Evolutionary conservation across 805 yeast genomes (phyloP).

Genomic region (Sungouiozyma intestinalis): DNA sequence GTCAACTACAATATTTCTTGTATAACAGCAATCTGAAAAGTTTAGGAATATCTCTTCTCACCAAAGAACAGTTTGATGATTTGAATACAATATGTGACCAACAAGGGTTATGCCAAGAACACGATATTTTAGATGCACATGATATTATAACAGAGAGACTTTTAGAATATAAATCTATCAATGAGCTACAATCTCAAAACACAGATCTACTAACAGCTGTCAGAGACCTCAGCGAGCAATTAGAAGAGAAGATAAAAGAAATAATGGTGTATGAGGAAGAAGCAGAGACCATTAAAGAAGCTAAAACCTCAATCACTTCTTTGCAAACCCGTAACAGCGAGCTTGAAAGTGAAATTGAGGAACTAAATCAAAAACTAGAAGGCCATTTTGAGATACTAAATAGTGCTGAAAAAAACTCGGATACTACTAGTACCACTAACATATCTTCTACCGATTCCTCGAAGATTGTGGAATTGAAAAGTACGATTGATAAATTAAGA

Average conservation of each 20-base stretch:
- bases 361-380: conserved; percentile 59
- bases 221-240: conserved; percentile 38
- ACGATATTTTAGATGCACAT: conserved; percentile 46
- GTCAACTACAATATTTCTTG: conserved; percentile 65
- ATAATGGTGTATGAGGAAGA: conserved; percentile 4
- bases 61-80: neutral
- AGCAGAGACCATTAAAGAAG: conserved; percentile 45
- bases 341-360: conserved; percentile 40
- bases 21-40: conserved; percentile 33
- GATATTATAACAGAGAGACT: conserved; percentile 59
- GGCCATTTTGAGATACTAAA: conserved; percentile 33
- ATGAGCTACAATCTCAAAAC: conserved; percentile 64
- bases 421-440: conserved; percentile 1
- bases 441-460: neutral
- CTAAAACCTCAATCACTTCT: conserved; percentile 56
- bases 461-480: conserved; percentile 21
- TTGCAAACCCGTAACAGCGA: conserved; percentile 49
- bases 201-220: conserved; percentile 57
- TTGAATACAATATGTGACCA: neutral
- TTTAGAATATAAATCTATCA: conserved; percentile 53
- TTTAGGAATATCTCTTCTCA: neutral
- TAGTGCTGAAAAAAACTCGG: neutral
- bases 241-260: conserved; percentile 49
- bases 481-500: conserved; percentile 1
- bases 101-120: neutral